A percentile compares a stretch with the other conserved stretches of the same genome.
These are phyloP conservation scores for Daedaleopsis sinensis DNA, from an alignment of 768 basidiomycete genomes.

Conservation along the genomic window DNA sequence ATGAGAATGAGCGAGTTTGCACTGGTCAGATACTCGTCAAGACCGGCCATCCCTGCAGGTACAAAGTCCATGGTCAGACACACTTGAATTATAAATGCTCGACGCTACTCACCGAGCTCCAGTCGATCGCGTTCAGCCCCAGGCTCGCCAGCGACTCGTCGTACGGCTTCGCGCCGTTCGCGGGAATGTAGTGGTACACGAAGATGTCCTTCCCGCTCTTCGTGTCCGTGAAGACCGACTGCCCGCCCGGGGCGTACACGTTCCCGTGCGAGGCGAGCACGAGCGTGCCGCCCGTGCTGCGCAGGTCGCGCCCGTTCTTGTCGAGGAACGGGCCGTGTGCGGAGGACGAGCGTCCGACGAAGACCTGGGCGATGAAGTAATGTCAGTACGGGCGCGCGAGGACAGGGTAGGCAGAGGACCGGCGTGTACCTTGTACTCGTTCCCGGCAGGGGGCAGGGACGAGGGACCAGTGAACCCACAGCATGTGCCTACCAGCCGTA, in stretches of 20 bases:
- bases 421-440: conserved; percentile 27
- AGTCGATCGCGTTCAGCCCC: conserved; percentile 22
- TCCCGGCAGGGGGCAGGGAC: conserved; percentile 19
- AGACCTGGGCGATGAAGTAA: conserved; percentile 9
- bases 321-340: conserved; percentile 26
- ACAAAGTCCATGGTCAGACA: background rate
- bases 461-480: conserved; percentile 17
- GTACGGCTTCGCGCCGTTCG: conserved; percentile 17
- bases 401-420: background rate
- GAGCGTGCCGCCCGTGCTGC: conserved; percentile 25
- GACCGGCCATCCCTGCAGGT: background rate
- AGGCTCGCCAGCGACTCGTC: conserved; percentile 15
- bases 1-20: too few species aligned
- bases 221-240: conserved; percentile 17
- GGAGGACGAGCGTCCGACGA: conserved; percentile 25
- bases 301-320: conserved; percentile 17
- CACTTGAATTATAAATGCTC: background rate
- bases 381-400: background rate
- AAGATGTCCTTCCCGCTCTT: conserved; percentile 19
- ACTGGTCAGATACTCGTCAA: background rate
- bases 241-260: conserved; percentile 33
- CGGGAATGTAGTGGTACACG: conserved; percentile 24
- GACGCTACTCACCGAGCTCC: conserved; percentile 20
- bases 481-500: conserved; percentile 4
- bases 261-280: conserved; percentile 34